phyloP scores from a whole-genome alignment of 2,329 filamentous ascomycete genomes.

The Colletotrichum incanum region DNA sequence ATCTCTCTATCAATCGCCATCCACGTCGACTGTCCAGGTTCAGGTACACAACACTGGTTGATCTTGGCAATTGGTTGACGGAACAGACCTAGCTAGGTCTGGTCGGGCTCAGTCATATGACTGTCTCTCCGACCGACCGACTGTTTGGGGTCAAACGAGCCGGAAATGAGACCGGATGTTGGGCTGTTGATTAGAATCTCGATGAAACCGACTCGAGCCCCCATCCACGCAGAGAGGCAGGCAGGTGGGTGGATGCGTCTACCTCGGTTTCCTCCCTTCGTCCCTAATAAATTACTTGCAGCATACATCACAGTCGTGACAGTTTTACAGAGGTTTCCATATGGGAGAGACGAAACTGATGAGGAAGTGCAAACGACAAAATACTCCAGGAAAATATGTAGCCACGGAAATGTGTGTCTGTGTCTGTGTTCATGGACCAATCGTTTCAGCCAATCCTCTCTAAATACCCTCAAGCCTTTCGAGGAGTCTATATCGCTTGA shows the following conservation, averaged over 20 bases:
- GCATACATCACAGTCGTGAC: background rate
- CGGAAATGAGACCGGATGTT: background rate
- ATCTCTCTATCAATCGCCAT: slow-evolving; percentile 31
- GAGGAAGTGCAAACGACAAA: background rate
- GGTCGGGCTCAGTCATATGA: background rate
- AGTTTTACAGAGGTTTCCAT: too few relatives aligned
- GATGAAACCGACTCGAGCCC: background rate
- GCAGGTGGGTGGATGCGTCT: background rate
- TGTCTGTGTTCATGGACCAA: background rate
- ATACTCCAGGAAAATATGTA: background rate
- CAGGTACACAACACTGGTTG: background rate
- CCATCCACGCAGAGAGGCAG: background rate
- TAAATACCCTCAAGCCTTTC: slow-evolving; percentile 8
- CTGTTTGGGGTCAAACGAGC: background rate
- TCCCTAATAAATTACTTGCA: background rate
- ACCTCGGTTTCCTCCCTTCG: background rate
- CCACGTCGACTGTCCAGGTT: background rate
- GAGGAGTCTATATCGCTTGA: slow-evolving; percentile 24
- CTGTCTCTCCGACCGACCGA: background rate
- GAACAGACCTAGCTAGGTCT: background rate
- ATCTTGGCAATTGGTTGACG: background rate
- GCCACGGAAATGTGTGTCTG: too few relatives aligned
- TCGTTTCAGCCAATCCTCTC: slow-evolving; percentile 13
- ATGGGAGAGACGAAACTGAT: background rate
- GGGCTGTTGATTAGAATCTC: background rate